Evolutionary conservation across 495 filamentous ascomycete species (phyloP).

Genomic region (Aspergillus bertholletiae): DNA sequence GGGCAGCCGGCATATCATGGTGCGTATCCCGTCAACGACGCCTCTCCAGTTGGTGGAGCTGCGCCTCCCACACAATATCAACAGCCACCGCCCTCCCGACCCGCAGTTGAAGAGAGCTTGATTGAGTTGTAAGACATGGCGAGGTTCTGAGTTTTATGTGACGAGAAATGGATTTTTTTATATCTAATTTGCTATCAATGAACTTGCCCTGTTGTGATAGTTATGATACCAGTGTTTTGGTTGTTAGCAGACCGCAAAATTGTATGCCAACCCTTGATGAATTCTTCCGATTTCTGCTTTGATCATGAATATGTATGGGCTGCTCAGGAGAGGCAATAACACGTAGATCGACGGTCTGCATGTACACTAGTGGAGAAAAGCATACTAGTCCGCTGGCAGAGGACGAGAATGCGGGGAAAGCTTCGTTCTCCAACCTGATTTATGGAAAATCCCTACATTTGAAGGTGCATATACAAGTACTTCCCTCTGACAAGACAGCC

Average conservation of each 20-base stretch:
- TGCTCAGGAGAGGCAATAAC: not conserved
- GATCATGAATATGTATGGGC: not conserved
- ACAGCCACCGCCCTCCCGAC: conserved; percentile 44
- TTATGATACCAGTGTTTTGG: conserved; percentile 27
- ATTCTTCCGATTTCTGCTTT: not conserved
- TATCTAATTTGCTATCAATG: conserved; percentile 4
- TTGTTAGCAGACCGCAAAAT: conserved; percentile 15
- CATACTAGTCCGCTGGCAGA: not conserved
- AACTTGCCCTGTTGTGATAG: conserved; percentile 8
- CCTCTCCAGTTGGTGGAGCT: conserved; percentile 39
- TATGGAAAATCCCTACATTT: not conserved
- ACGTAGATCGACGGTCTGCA: not conserved
- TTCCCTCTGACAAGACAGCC: no score
- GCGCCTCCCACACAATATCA: conserved; percentile 50
- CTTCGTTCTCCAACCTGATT: not conserved
- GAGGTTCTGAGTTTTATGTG: not conserved
- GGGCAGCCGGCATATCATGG: conserved; percentile 31
- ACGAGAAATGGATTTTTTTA: not conserved
- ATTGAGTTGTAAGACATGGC: conserved; percentile 60
- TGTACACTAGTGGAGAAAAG: not conserved
- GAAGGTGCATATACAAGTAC: no score
- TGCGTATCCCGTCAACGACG: conserved; percentile 44
- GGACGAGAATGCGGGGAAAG: not conserved
- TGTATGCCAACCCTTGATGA: conserved; percentile 19
- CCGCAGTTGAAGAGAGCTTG: conserved; percentile 77